These are phyloP conservation scores for Colletotrichum orbiculare DNA, from an alignment of 2,329 filamentous ascomycete genomes.

Conservation along the genomic window DNA sequence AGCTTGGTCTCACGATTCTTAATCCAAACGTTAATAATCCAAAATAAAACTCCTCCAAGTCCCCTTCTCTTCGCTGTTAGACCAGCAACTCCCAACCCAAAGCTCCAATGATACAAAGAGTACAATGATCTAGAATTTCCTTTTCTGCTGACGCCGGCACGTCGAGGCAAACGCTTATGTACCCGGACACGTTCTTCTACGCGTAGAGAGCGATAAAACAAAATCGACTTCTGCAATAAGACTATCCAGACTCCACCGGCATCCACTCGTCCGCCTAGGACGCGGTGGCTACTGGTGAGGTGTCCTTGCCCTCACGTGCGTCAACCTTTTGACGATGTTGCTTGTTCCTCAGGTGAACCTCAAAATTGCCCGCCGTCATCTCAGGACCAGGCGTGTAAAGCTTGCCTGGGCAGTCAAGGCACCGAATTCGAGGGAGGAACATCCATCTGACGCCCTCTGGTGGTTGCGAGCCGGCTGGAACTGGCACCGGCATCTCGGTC, in stretches of 20 bases:
- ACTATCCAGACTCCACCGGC: too few relatives aligned
- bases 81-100: constrained; percentile 28
- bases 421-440: constrained; percentile 90
- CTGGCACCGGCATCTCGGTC: constrained; percentile 73
- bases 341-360: constrained; percentile 89
- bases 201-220: constrained; percentile 1
- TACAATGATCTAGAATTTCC: constrained; percentile 14
- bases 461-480: constrained; percentile 58
- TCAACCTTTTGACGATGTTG: constrained; percentile 78
- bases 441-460: constrained; percentile 78
- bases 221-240: not conserved
- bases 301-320: constrained; percentile 43
- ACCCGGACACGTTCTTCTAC: too few relatives aligned
- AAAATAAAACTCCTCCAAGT: constrained; percentile 28
- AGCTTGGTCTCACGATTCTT: not conserved
- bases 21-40: constrained; percentile 8
- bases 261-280: constrained; percentile 7
- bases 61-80: constrained; percentile 16
- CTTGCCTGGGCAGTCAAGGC: constrained; percentile 92
- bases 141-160: not conserved
- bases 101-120: constrained; percentile 2
- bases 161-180: too few relatives aligned
- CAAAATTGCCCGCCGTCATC: constrained; percentile 88
- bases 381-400: constrained; percentile 91
- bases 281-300: constrained; percentile 27